Base-by-base conservation (phyloP, 2,329 filamentous ascomycete genomes). In the Chrysosphaeria jannelii region DNA sequence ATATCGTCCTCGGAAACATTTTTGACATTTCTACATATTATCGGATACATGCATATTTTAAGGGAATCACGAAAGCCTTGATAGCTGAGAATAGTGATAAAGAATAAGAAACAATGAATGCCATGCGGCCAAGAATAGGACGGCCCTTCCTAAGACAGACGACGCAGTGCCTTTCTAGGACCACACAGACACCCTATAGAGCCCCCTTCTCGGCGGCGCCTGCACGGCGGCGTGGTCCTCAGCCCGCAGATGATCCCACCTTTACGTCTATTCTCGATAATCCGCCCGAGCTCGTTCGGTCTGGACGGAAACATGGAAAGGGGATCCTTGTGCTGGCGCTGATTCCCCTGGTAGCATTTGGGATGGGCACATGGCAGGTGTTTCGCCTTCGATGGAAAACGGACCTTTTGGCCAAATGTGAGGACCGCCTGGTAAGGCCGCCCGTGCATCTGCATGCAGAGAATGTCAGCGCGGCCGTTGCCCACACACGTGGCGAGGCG, bases 361-460 rank as follows among this genome's bases (percentile, higher is more conserved):
- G 54, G 25, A 64, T 97, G 10, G 85, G 85, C 14, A 75, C 75
- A 31, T 97, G 85, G 85, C 85, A 97, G 42, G 72, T 97, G 25
- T 64, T 89, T 42, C 70, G 85, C 8, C 59, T 97, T 2, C 63
- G 67, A 28, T 90, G 81, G 79, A 97, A 97, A 43, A 78, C 76
- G 4, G 71, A 89, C 21, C 54, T 97, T 8, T 66, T 97, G 29
- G 76, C 81, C 28, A 75, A 69, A 34, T 76, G 74, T 43, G 85
- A 93, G 47, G 79, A 97, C 50, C 71, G 81, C 5, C 57, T 97
- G 17, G 58, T 90, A 19, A 72, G 72, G 27, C 58, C 69, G 10
- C 85, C 85, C 0, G 51, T 97, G 1, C 81, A 81, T 0, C 51
- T 97, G 0, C 19, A 20, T 10, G 85, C 85, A 4, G 67, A 76